Conservation (phyloP, 306 rosid genomes). For the Dicorynia guianensis region DNA sequence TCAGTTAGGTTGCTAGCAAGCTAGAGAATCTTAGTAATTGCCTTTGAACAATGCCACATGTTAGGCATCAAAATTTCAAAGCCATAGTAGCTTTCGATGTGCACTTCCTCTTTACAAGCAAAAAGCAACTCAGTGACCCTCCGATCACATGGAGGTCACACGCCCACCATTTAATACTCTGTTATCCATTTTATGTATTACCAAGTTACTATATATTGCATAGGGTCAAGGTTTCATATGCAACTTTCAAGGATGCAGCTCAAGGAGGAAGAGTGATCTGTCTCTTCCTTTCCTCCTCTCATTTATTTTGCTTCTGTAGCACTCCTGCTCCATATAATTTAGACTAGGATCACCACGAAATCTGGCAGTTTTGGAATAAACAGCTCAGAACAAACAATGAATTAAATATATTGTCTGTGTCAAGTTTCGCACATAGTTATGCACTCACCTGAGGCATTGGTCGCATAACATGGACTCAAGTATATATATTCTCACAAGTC, state of each 20-base stretch:
- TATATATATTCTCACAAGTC: too few species aligned
- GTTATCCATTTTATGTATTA: background rate
- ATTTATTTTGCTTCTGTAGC: background rate
- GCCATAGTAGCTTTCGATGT: conserved; percentile 37
- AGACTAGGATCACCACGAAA: background rate
- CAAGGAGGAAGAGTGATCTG: background rate
- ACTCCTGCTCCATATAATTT: conserved; percentile 3
- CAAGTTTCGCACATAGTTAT: too few species aligned
- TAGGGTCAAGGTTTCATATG: conserved; percentile 4
- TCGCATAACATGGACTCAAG: too few species aligned
- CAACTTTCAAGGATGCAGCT: conserved; percentile 6
- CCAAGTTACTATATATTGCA: background rate
- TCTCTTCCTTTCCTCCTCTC: background rate
- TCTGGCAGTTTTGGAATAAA: background rate
- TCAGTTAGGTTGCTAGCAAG: conserved; percentile 28
- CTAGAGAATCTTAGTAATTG: conserved; percentile 31
- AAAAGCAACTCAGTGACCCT: conserved; percentile 39
- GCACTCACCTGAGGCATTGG: too few species aligned
- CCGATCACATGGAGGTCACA: conserved; percentile 52
- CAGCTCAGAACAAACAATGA: background rate
- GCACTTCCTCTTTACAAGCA: conserved; percentile 41
- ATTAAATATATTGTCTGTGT: too few species aligned
- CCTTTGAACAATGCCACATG: conserved; percentile 39
- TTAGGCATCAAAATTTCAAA: conserved; percentile 28
- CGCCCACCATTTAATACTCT: conserved; percentile 40